Conservation (phyloP, 2,329 filamentous ascomycete species). For the Coniochaeta sp. region DNA sequence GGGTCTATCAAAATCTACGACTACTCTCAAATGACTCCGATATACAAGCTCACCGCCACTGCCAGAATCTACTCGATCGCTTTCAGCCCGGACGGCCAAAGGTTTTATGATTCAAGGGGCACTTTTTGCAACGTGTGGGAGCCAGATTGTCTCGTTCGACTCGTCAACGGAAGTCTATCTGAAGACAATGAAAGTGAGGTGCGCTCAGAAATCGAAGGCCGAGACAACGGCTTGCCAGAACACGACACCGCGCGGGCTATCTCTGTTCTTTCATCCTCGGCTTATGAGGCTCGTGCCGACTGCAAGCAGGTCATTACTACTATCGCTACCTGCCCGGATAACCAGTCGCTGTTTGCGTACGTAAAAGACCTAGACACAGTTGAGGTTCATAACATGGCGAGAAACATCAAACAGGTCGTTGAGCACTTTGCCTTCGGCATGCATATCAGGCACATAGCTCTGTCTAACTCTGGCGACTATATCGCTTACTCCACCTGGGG, state of each 20-base stretch:
- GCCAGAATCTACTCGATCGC: constrained; percentile 8
- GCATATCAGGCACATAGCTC: constrained; percentile 2
- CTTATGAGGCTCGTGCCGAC: constrained; percentile 7
- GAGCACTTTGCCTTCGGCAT: constrained; percentile 4
- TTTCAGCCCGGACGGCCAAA: constrained; percentile 10
- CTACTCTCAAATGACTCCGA: constrained; percentile 8
- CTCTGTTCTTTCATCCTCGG: constrained; percentile 4
- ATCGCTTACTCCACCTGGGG: constrained; percentile 10
- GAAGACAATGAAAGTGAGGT: not conserved
- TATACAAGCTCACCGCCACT: constrained; percentile 12
- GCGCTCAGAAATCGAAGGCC: not conserved
- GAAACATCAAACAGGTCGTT: constrained; percentile 7
- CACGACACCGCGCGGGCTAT: constrained; percentile 2
- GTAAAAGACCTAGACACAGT: constrained; percentile 8
- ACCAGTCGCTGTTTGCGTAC: constrained; percentile 6
- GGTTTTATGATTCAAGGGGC: constrained; percentile 14
- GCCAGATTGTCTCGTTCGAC: constrained; percentile 10
- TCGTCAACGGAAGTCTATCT: constrained; percentile 7
- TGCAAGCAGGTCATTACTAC: constrained; percentile 7
- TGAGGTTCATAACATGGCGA: constrained; percentile 7
- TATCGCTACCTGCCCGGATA: not conserved
- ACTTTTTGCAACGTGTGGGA: constrained; percentile 16
- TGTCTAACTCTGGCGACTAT: constrained; percentile 6
- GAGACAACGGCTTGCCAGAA: constrained; percentile 4
- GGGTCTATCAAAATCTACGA: constrained; percentile 14